These are phyloP conservation scores for Bacidia rubella DNA, from an alignment of 495 filamentous ascomycete genomes.

Conservation along the genomic window DNA sequence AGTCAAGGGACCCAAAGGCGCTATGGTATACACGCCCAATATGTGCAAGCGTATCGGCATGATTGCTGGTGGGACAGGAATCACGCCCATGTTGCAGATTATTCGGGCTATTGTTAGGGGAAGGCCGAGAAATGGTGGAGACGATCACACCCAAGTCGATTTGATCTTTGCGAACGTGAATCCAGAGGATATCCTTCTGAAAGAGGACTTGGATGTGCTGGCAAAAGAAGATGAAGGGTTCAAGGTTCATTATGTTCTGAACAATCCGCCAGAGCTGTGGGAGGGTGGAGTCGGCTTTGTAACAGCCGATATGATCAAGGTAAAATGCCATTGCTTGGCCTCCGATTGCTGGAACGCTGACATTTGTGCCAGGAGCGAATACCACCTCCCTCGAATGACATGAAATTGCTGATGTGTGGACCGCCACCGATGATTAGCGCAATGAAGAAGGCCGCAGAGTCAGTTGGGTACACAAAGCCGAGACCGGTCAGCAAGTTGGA, in stretches of 20 bases:
- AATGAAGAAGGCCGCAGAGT: constrained; percentile 89
- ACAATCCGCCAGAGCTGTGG: constrained; percentile 90
- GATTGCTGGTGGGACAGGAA: constrained; percentile 95
- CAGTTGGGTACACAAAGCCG: constrained; percentile 80
- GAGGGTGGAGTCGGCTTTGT: constrained; percentile 84
- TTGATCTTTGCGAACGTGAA: constrained; percentile 96
- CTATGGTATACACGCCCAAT: constrained; percentile 91
- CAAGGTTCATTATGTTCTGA: constrained; percentile 83
- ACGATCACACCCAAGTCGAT: constrained; percentile 78
- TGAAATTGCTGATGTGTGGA: constrained; percentile 94
- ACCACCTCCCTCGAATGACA: constrained; percentile 68
- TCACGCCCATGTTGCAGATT: constrained; percentile 96
- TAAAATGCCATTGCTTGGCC: constrained; percentile 27
- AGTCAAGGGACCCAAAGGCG: constrained; percentile 85
- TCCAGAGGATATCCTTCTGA: constrained; percentile 78
- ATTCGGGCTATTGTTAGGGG: constrained; percentile 80
- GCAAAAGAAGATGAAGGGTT: constrained; percentile 63
- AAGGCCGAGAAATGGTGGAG: constrained; percentile 49
- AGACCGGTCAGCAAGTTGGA: constrained; percentile 89
- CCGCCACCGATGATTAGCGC: constrained; percentile 94
- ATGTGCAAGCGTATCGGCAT: constrained; percentile 91
- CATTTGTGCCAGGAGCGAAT: constrained; percentile 27
- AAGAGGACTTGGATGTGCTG: constrained; percentile 76
- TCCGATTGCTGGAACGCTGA: neutral
- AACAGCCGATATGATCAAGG: constrained; percentile 89